Evolutionary conservation across 1,139 yeast genomes (phyloP), one percentile per base, ranked within the genome.

Genomic region (Yamadazyma taylorii): DNA sequence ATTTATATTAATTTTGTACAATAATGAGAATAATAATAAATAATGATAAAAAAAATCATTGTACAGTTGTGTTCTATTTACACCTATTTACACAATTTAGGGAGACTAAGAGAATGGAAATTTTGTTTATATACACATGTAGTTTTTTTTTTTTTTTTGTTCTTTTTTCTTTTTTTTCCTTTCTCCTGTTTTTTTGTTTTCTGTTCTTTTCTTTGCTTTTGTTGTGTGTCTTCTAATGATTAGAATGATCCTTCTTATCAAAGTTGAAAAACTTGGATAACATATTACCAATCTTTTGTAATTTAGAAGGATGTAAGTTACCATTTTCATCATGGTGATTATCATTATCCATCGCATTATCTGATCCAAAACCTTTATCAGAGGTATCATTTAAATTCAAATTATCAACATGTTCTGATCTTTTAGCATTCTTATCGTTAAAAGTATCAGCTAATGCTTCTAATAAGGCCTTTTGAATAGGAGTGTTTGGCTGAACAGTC

Each of bases 361-460:
- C 21, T 27, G 21, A 19, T 10, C 21, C 21, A 9, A 21, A 27
- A 6, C n/a, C 19, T 17, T 27, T 27, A 16, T 9, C 19, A 4
- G 30, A 9, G 11, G 30, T 27, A 4, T 27, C 21, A 16, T 27
- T 16, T 17, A 27, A 15, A 10, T 29, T 29, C 16, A 17, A 29
- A 19, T 14, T 29, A 15, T 29, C 67, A 24, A 62, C 69, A 33
- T 64, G 65, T 9, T 43, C 50, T 17, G 81, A 69, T 46, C 92
- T 70, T 50, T 78, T 85, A 3, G 98, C 97, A 22, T 73, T 75
- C 33, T 70, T 70, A 58, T 92, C 99, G 42, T 85, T 80, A 38
- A 85, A 76, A 3, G 95, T 84, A 56, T 88, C 96, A 1, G 99
- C 98, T 46, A 92, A 73, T 0, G 97, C 96, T 59, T 94, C 99